A percentile compares a stretch with the other conserved stretches of the same genome.
Evolutionary conservation across 2,329 filamentous ascomycete genomes (phyloP).

Genomic region (Sphaerulina populicola): DNA sequence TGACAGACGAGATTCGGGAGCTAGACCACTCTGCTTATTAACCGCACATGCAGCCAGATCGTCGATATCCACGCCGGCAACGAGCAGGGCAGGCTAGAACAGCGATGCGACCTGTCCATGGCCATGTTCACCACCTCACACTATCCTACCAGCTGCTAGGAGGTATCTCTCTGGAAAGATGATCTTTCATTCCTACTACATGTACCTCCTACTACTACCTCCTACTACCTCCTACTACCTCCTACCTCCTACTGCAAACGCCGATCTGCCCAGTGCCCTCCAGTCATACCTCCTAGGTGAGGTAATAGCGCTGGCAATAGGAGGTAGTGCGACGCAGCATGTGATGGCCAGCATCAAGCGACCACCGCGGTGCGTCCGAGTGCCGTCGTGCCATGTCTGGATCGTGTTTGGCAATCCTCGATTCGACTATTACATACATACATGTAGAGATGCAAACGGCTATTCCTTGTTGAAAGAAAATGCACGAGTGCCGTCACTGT

Average conservation of each 20-base stretch:
- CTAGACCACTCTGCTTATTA: not conserved
- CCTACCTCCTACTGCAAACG: too few relatives aligned
- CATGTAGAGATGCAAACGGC: not conserved
- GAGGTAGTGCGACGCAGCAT: too few relatives aligned
- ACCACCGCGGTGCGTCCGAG: not conserved
- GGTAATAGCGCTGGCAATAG: too few relatives aligned
- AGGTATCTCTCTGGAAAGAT: too few relatives aligned
- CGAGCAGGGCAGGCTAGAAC: not conserved
- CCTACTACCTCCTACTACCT: too few relatives aligned
- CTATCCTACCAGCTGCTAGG: too few relatives aligned
- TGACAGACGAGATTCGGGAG: not conserved
- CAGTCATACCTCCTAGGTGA: too few relatives aligned
- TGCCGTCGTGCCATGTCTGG: not conserved
- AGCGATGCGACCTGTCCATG: not conserved
- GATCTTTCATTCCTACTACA: too few relatives aligned
- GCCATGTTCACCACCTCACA: not conserved
- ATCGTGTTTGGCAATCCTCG: not conserved
- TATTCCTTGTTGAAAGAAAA: not conserved
- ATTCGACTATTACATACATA: not conserved
- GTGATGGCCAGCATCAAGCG: not conserved
- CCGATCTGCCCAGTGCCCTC: too few relatives aligned
- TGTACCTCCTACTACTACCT: too few relatives aligned
- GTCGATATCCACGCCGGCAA: not conserved
- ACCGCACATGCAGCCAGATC: not conserved
- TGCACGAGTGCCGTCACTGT: slow-evolving; percentile 1